phyloP scores from a whole-genome alignment of 1,139 yeast species.

The Blastobotrys indianensis region DNA sequence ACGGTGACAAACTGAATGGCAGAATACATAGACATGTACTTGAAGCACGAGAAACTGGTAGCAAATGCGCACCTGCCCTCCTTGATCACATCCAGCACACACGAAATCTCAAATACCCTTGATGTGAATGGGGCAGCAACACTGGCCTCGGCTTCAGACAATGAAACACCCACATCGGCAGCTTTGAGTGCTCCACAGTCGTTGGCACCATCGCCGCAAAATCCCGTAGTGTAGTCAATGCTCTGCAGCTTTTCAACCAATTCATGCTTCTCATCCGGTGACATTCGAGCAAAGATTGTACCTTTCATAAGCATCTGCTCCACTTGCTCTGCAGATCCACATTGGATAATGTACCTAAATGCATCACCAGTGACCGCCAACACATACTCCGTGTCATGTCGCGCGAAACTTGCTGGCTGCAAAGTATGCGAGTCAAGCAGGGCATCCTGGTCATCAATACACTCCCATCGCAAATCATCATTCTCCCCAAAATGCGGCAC shows the following conservation, averaged over 20 bases:
- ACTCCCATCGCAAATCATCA: slow-evolving; percentile 33
- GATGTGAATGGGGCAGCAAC: slow-evolving; percentile 99
- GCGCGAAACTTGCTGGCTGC: slow-evolving; percentile 43
- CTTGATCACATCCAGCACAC: slow-evolving; percentile 82
- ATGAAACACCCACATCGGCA: slow-evolving; percentile 92
- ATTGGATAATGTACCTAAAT: slow-evolving; percentile 63
- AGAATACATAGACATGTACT: slow-evolving; percentile 93
- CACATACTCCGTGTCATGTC: slow-evolving; percentile 42
- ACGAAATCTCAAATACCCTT: slow-evolving; percentile 79
- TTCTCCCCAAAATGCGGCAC: slow-evolving; percentile 51
- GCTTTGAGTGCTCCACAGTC: slow-evolving; percentile 98
- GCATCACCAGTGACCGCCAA: slow-evolving; percentile 91
- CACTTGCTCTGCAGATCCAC: slow-evolving; percentile 31
- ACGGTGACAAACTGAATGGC: slow-evolving; percentile 93
- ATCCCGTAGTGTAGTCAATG: slow-evolving; percentile 87
- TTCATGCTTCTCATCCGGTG: slow-evolving; percentile 98
- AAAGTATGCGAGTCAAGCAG: slow-evolving; percentile 58
- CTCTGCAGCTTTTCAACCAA: slow-evolving; percentile 79
- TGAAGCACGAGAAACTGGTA: slow-evolving; percentile 93
- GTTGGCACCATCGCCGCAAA: slow-evolving; percentile 89
- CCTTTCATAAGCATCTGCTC: slow-evolving; percentile 67
- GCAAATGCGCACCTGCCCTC: slow-evolving; percentile 95
- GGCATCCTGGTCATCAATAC: slow-evolving; percentile 33
- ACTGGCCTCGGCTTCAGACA: slow-evolving; percentile 96
- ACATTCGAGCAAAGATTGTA: slow-evolving; percentile 89